Evolutionary conservation across 805 yeast species (phyloP).

Genomic region (Sungouiella thailandica): DNA sequence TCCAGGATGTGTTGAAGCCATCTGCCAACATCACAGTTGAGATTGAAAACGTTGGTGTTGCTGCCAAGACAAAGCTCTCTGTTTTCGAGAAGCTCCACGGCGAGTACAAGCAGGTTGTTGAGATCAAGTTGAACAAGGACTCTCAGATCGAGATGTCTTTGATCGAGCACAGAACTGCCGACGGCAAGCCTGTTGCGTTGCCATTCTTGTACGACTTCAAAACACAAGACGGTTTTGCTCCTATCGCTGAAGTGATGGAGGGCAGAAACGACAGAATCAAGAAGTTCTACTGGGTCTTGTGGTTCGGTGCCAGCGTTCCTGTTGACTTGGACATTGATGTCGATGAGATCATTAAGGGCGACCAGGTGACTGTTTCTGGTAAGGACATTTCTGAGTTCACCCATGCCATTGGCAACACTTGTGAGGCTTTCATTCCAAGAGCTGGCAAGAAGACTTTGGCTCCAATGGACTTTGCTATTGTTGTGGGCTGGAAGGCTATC

Average conservation of each 20-base stretch:
- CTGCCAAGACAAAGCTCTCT: constrained; percentile 55
- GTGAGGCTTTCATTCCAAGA: constrained; percentile 92
- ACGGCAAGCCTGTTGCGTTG: constrained; percentile 66
- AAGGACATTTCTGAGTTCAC: constrained; percentile 86
- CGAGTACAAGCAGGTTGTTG: constrained; percentile 59
- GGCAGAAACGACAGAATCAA: constrained; percentile 92
- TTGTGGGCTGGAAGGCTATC: constrained; percentile 96
- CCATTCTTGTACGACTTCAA: constrained; percentile 73
- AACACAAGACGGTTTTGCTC: constrained; percentile 91
- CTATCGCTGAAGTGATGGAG: constrained; percentile 83
- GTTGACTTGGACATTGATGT: constrained; percentile 72
- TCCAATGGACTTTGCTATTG: constrained; percentile 99
- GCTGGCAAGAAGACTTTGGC: constrained; percentile 81
- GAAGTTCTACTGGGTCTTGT: constrained; percentile 93
- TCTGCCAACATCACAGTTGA: constrained; percentile 54
- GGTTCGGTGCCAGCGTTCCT: constrained; percentile 69
- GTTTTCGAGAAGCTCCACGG: constrained; percentile 73
- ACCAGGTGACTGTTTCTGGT: constrained; percentile 59
- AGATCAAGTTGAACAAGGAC: constrained; percentile 47
- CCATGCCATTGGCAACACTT: constrained; percentile 94
- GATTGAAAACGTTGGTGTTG: constrained; percentile 46
- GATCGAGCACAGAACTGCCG: constrained; percentile 86
- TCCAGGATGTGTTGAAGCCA: constrained; percentile 77
- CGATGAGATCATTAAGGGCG: constrained; percentile 66
- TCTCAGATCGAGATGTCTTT: constrained; percentile 62